Evolutionary conservation across 371 early-diverging fungal species (phyloP), one percentile per base, ranked within the genome.

Genomic region (Mycotypha africana): DNA sequence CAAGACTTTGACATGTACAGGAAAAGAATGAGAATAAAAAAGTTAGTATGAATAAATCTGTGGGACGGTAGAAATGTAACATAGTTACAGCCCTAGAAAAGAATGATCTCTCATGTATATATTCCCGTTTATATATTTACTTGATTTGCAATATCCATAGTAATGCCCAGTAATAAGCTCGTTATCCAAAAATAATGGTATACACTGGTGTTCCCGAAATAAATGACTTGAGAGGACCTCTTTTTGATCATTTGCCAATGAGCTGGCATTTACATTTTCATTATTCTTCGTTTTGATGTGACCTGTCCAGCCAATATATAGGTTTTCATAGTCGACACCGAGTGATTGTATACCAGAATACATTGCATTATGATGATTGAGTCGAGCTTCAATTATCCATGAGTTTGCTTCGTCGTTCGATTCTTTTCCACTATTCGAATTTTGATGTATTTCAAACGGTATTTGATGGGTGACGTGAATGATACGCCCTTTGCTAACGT

Each of bases 81-180:
- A n/a, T n/a, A n/a, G n/a, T n/a, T n/a, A n/a, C n/a, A n/a, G n/a
- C n/a, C n/a, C n/a, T n/a, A n/a, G 6, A 8, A 28, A 28, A 12
- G 30, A 8, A 7, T 47, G 74, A 58, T 21, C 65, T 65, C 3
- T 76, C 70, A 4, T 22, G 2, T 8, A 25, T 60, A 33, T 65
- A 42, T 22, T 32, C 4, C 3, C n/a, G 4, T 17, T 16, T 17
- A n/a, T 38, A 9, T 24, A 48, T 70, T 49, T 81, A 84, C 92
- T 86, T 48, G 80, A 76, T 76, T 91, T 96, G 77, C 88, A 95
- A 69, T 82, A 94, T 11, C 89, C 95, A 66, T 91, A 92, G 74
- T 88, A 91, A 72, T 85, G 92, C 4, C 81, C 85, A 16, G 70
- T 52, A 33, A 89, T 84, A 19, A 78, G 72, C 15, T 79, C 77